Base-by-base conservation (phyloP, 2,329 filamentous ascomycete genomes). In the Pseudopithomyces chartarum region DNA sequence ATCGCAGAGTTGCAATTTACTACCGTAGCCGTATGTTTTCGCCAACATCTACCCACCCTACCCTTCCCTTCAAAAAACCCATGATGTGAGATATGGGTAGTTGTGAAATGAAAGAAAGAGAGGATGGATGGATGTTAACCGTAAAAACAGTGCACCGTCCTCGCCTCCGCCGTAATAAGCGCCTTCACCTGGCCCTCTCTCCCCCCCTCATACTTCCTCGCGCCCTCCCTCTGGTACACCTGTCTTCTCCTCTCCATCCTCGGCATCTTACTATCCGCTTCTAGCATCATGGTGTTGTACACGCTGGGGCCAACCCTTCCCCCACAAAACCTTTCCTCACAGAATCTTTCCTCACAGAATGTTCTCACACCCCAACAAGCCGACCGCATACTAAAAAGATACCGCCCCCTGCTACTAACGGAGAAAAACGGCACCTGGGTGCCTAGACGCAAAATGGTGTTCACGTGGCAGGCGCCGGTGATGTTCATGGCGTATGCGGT, bases 401-500 rank as follows among this genome's bases (percentile, higher is more conserved):
- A 44, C 50, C 15, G 15, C 6, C 46, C 56, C n/a, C n/a, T 58
- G 13, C 46, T 58, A 11, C 46, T 58, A 15, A 49, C 55, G 17
- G 44, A 34, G 8, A 40, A 19, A 19, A 42, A 42, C 19, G 15
- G n/a, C 4, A 11, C 43, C 12, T 6, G 34, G 17, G 6, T 10
- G 2, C 33, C 17, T 13, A 19, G 36, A 19, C 56, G 52, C 11
- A 63, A 61, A 22, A 61, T 61, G 58, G 20, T 61, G 1, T 61
- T 61, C 38, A 61, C 57, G 6, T 63, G 61, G 61, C 58, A 63
- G 45, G 39, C 42, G 8, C 61, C 61, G 1, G 34, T 61, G 46
- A 63, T 63, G 58, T 58, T 61, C 23, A 61, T 61, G 58, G 40
- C 56, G 8, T 63, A 63, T 23, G 61, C 61, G 10, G 58, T 59